Evolutionary conservation across 495 filamentous ascomycete species (phyloP), one percentile per base, ranked within the genome.

Genomic region (Penicillium subrubescens): DNA sequence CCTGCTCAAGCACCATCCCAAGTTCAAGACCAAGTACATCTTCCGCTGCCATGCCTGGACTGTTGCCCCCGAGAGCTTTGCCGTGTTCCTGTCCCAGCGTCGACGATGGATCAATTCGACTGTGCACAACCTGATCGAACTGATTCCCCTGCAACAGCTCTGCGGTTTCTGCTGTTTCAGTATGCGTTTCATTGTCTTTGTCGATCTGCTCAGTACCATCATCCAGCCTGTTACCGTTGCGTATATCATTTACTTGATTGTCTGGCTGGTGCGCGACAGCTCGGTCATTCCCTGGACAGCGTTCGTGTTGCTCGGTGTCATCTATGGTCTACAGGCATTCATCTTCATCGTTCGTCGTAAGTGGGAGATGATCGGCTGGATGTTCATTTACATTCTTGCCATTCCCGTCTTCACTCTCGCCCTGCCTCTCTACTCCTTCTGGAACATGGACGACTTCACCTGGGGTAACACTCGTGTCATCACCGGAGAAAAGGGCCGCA

Each of bases 91-190:
- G 70, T 99, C 95, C 11, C 95, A 99, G 76, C 93, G 95, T 79
- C 94, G 95, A 77, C 90, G 95, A 72, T 99, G 95, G 95, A 99
- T 99, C 77, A 99, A 99, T 80, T 97, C 94, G 34, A 99, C 95
- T 3, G 90, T 99, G 23, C 95, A 99, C 83, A 99, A 99, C 75
- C 83, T 99, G 65, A 90, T 95, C 67, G 95, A 99, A 73, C 88
- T 99, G 56, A 93, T 98, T 69, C 93, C 93, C 7, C 78, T 99
- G 74, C 86, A 90, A 57, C 91, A 98, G 73, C 88, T 99, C 34
- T 99, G 95, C 78, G 95, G 95, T 75, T 99, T 99, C 87, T 99
- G 95, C 83, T 98, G 96, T 79, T 99, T 99, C 84, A 93, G 90
- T 76, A 99, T 99, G 95, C 88, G 95, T 68, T 99, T 99, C 79